Evolutionary conservation across 345 rosid species (phyloP), one percentile per base, ranked within the genome.

Genomic region (Gossypium anomalum): DNA sequence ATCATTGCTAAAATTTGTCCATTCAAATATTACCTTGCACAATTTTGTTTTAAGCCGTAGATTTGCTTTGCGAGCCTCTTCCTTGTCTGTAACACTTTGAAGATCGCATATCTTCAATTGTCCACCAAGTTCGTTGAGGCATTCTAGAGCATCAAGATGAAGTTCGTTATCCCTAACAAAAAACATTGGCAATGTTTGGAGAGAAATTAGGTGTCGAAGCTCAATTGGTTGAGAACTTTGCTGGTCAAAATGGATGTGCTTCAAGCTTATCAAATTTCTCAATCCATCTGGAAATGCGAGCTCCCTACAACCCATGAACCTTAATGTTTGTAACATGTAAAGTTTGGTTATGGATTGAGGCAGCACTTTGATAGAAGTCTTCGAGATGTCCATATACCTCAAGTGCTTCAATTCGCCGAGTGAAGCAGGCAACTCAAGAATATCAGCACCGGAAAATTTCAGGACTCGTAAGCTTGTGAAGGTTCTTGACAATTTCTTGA

Each of bases 321-420:
- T 12, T 12, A 59, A 59, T 1, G 63, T 59, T 59, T 59, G 38
- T 34, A 59, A 25, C 16, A 11, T 3, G 17, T 59, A 59, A 13
- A 59, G 63, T 59, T 23, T 23, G 25, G 17, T 23, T 59, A 25
- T 13, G 17, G 38, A 23, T 25, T 4, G 34, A 23, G 63, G 63
- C 63, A 59, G 17, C 25, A 34, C 41, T 38, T 9, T 12, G 7
- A 48, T 59, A 0, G 1, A 4, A 48, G 69, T 44, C 2, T 8
- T 8, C 3, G 82, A 76, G 49, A 79, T 38, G 43, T 75, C 68
- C 48, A 75, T 19, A 49, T 70, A 79, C 45, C 72, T 65, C 73
- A 80, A 76, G 14, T 61, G 77, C 66, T 76, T 76, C 53, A 76
- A 16, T 25, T 72, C 16, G 1, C 66, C 45, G n/a, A 80, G 61